Evolutionary conservation across 2,329 filamentous ascomycete genomes (phyloP).

Genomic region (Diaporthe sp.): DNA sequence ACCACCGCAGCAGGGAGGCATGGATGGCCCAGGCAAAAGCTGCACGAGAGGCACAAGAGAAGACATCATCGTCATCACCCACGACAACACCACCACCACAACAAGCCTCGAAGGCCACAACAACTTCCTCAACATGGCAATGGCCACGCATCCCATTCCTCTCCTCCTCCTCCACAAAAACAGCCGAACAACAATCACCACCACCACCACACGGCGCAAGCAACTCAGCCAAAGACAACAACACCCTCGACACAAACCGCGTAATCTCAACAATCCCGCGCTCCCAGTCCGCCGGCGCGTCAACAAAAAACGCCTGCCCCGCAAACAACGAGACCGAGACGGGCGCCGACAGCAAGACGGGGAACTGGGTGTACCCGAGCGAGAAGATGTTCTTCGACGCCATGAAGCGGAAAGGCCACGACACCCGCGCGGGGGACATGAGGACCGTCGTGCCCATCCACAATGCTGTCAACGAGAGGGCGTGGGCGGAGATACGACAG

Average conservation of each 20-base stretch:
- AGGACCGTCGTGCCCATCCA: conserved; percentile 94
- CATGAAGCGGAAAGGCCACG: conserved; percentile 90
- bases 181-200: conserved; percentile 32
- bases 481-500: conserved; percentile 89
- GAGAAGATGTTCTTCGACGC: conserved; percentile 99
- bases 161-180: conserved; percentile 45
- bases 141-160: conserved; percentile 54
- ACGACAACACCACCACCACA: background rate
- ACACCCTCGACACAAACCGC: conserved; percentile 70
- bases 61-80: background rate
- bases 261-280: conserved; percentile 85
- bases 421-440: conserved; percentile 80
- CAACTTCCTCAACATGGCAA: conserved; percentile 49
- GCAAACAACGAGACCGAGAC: conserved; percentile 83
- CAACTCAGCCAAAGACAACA: conserved; percentile 16
- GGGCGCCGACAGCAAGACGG: conserved; percentile 73
- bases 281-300: conserved; percentile 52
- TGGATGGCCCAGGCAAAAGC: conserved; percentile 81
- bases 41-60: conserved; percentile 50
- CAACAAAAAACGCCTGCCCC: conserved; percentile 51
- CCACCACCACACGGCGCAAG: conserved; percentile 30
- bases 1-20: conserved; percentile 86
- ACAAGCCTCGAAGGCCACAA: conserved; percentile 42
- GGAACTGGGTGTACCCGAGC: conserved; percentile 97
- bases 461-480: conserved; percentile 97